Conservation (phyloP, 1,284 basidiomycete species). For the Takashimella tepidaria region DNA sequence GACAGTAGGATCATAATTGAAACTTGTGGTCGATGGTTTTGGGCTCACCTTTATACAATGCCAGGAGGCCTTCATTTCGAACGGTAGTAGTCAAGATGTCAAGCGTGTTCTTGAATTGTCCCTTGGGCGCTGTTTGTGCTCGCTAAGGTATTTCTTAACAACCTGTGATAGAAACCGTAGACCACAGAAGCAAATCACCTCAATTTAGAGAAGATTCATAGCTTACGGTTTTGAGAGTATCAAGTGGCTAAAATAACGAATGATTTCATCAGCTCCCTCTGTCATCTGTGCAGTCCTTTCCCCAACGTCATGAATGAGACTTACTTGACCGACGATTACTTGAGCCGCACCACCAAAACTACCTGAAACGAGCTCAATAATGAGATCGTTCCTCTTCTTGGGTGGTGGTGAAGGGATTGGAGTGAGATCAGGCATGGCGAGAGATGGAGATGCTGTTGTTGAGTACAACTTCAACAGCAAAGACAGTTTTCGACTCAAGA, state of each 20-base stretch:
- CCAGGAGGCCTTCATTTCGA: conserved; percentile 80
- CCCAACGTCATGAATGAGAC: conserved; percentile 7
- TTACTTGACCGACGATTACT: conserved; percentile 72
- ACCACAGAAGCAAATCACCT: conserved; percentile 12
- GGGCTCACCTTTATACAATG: conserved; percentile 76
- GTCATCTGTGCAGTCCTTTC: no score
- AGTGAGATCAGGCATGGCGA: conserved; percentile 12
- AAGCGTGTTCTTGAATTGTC: conserved; percentile 77
- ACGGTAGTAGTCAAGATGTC: conserved; percentile 78
- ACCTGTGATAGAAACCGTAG: background rate
- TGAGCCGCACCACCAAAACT: conserved; percentile 48
- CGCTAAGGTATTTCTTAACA: conserved; percentile 37
- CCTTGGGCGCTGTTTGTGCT: conserved; percentile 50
- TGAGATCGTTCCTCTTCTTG: conserved; percentile 35
- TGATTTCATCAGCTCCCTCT: background rate
- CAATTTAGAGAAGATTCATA: conserved; percentile 47
- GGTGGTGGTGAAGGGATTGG: conserved; percentile 30
- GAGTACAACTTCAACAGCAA: conserved; percentile 5
- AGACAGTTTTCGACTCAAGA: no score
- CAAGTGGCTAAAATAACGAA: conserved; percentile 50
- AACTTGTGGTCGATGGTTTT: no score
- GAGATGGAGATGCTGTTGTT: background rate
- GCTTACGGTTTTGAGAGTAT: conserved; percentile 66
- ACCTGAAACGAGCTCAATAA: conserved; percentile 47
- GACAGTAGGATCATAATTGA: no score